Conservation (phyloP, 164 flowering plant genomes). For the Sextonia rubra region DNA sequence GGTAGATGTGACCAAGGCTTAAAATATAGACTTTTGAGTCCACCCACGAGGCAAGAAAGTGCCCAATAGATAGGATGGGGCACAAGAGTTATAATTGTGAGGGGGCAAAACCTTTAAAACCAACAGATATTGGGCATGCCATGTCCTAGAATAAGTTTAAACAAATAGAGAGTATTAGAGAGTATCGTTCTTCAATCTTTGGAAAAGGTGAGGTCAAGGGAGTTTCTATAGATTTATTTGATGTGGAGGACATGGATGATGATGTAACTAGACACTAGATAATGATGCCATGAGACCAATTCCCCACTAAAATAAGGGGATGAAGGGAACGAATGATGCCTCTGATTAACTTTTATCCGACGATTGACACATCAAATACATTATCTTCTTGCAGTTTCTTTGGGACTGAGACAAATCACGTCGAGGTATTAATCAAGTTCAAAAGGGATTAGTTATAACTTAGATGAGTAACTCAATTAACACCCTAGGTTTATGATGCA, state of each 20-base stretch:
- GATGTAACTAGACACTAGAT: constrained; percentile 12
- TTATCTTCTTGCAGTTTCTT: not conserved
- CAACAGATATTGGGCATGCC: not conserved
- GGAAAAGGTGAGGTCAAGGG: not conserved
- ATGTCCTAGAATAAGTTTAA: not conserved
- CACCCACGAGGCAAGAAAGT: constrained; percentile 11
- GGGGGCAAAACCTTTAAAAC: constrained; percentile 8
- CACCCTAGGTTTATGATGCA: no score
- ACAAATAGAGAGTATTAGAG: not conserved
- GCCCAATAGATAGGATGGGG: not conserved
- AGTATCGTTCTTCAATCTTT: no score
- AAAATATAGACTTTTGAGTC: constrained; percentile 5
- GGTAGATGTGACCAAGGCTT: constrained; percentile 2
- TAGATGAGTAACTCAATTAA: no score
- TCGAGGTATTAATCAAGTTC: no score
- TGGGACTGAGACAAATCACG: no score
- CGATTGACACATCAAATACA: not conserved
- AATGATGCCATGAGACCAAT: constrained; percentile 21
- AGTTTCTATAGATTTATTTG: not conserved
- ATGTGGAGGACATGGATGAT: constrained; percentile 8
- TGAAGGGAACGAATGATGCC: not conserved
- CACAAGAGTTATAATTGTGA: constrained; percentile 2
- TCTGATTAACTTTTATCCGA: not conserved
- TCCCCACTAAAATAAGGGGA: constrained; percentile 8
- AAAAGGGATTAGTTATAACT: no score